phyloP scores from a whole-genome alignment of 140 eudicot species.

The Anethum foeniculum region DNA sequence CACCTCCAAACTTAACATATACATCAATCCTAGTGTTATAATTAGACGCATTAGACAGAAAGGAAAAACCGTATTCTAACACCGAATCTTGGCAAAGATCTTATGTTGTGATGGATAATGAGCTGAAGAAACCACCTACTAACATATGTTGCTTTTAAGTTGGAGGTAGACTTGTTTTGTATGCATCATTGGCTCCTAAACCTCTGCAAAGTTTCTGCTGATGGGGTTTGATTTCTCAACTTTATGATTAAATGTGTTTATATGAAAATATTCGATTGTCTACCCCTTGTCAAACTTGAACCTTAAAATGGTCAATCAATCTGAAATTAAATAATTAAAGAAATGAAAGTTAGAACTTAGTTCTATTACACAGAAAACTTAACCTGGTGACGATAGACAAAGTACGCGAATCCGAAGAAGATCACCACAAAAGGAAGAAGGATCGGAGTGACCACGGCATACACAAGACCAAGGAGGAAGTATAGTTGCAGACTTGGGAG shows the following conservation, averaged over 20 bases:
- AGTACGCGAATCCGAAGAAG: constrained; percentile 85
- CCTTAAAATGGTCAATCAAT: neutral
- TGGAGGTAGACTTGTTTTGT: neutral
- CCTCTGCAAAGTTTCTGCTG: neutral
- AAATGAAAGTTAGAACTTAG: neutral
- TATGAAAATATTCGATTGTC: neutral
- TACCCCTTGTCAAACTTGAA: neutral
- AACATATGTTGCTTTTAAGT: neutral
- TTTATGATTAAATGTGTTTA: neutral
- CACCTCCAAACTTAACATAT: neutral
- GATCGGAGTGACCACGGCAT: constrained; percentile 80
- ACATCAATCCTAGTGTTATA: neutral
- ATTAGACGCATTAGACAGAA: neutral
- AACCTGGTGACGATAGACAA: constrained; percentile 97
- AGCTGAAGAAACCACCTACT: neutral
- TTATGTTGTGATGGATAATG: neutral
- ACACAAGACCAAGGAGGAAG: constrained; percentile 80
- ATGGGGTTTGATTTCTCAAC: neutral
- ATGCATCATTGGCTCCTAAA: neutral
- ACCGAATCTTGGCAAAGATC: neutral
- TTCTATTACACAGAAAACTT: neutral
- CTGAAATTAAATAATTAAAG: neutral
- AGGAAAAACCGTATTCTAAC: neutral
- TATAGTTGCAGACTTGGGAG: constrained; percentile 82
- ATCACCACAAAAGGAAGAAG: constrained; percentile 83